A percentile compares a stretch with the other conserved stretches of the same genome.
These are phyloP conservation scores for Sedum album DNA, from an alignment of 164 flowering plant genomes.

Conservation along the genomic window DNA sequence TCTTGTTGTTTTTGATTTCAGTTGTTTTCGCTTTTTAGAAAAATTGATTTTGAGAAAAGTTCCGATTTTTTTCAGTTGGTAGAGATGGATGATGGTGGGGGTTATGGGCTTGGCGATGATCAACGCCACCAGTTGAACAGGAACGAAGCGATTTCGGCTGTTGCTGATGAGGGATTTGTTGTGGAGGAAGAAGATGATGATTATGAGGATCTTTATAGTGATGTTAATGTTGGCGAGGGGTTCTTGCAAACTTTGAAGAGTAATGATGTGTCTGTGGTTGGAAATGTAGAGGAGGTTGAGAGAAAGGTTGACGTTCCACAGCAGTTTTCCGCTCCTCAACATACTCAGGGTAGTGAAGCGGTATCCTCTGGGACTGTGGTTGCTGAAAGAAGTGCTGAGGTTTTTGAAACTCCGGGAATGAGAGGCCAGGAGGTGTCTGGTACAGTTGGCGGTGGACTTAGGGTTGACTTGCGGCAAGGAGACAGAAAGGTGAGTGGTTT, in stretches of 20 bases:
- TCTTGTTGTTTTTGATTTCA: not conserved
- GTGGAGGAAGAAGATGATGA: slow-evolving; percentile 66
- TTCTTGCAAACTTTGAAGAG: slow-evolving; percentile 49
- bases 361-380: slow-evolving; percentile 11
- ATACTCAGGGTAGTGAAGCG: not conserved
- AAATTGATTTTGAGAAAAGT: not conserved
- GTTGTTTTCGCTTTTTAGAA: not conserved
- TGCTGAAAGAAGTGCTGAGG: slow-evolving; percentile 22
- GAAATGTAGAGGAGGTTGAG: slow-evolving; percentile 27
- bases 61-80: not conserved
- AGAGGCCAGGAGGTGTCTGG: slow-evolving; percentile 18
- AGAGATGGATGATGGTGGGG: slow-evolving; percentile 43
- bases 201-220: slow-evolving; percentile 64
- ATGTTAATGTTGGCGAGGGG: slow-evolving; percentile 67
- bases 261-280: slow-evolving; percentile 37
- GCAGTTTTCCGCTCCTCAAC: slow-evolving; percentile 7
- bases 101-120: slow-evolving; percentile 31
- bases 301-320: slow-evolving; percentile 34
- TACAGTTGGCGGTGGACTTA: slow-evolving; percentile 18
- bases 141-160: slow-evolving; percentile 67
- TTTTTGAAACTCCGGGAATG: slow-evolving; percentile 25
- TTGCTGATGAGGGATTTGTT: slow-evolving; percentile 56
- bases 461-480: slow-evolving; percentile 27
- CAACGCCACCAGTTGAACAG: slow-evolving; percentile 53
- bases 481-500: slow-evolving; percentile 21